These are phyloP conservation scores for Russula griseocarnosa DNA, from an alignment of 768 basidiomycete species.

Conservation along the genomic window DNA sequence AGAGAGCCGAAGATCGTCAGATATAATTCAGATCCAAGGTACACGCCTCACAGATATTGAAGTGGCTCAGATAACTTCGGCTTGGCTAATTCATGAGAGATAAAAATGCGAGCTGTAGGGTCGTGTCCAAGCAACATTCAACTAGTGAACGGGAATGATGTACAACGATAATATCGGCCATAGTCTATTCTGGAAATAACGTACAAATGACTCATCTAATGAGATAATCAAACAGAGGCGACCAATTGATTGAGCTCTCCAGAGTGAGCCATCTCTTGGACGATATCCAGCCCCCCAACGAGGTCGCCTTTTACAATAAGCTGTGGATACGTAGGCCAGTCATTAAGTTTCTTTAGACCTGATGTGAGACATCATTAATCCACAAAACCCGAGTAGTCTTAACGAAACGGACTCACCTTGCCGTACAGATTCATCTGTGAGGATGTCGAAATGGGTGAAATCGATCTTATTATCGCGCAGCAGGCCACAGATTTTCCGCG, in stretches of 20 bases:
- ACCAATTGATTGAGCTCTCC: conserved; percentile 65
- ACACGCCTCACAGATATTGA: not conserved
- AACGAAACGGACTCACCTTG: conserved; percentile 34
- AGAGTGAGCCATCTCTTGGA: conserved; percentile 79
- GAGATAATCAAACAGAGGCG: conserved; percentile 11
- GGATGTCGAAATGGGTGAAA: conserved; percentile 57
- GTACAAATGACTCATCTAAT: not conserved
- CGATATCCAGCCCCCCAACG: conserved; percentile 91
- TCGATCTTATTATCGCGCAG: conserved; percentile 46
- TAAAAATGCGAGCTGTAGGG: not conserved
- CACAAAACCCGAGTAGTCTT: not conserved
- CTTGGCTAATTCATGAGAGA: not conserved
- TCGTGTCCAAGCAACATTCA: not conserved
- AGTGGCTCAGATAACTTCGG: not conserved
- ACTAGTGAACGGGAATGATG: not conserved
- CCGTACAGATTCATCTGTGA: conserved; percentile 53
- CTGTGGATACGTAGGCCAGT: conserved; percentile 61
- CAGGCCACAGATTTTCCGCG: conserved; percentile 51
- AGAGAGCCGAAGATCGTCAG: too few relatives aligned
- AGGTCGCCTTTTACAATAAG: conserved; percentile 86
- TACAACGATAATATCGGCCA: not conserved
- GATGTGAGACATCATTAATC: conserved; percentile 19
- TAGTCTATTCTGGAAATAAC: not conserved
- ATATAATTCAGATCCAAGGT: too few relatives aligned
- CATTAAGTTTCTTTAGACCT: conserved; percentile 56